A percentile compares a stretch with the other conserved stretches of the same genome.
phyloP scores from a whole-genome alignment of 164 flowering plant species.

The Chloranthus sessilifolius region DNA sequence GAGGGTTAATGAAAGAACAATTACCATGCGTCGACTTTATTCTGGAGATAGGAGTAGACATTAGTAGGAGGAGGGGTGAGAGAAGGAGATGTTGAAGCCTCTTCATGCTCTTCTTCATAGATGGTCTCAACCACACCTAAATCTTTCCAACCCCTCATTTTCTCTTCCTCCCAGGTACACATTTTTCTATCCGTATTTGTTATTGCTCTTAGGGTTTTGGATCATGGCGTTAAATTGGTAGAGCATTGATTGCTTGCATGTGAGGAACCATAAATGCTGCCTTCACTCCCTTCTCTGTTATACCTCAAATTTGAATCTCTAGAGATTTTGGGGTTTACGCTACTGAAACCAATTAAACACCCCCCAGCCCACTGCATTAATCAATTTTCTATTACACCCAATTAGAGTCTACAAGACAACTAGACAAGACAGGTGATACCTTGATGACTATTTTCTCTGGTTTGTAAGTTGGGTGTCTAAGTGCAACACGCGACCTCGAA shows the following conservation, averaged over 20 bases:
- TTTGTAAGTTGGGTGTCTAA: no score
- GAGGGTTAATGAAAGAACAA: background rate
- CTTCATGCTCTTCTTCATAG: conserved; percentile 57
- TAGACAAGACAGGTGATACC: no score
- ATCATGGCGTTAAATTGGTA: conserved; percentile 8
- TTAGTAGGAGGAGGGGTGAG: conserved; percentile 24
- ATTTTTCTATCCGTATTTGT: background rate
- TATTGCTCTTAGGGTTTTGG: conserved; percentile 7
- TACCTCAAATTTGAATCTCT: no score
- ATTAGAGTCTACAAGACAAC: no score
- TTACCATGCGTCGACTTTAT: conserved; percentile 44
- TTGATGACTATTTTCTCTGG: no score
- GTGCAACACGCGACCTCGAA: no score
- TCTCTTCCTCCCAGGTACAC: background rate
- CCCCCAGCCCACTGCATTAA: no score
- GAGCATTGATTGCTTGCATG: conserved; percentile 44
- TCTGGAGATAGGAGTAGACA: conserved; percentile 27
- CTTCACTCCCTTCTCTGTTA: conserved; percentile 4
- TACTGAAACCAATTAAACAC: no score
- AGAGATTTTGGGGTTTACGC: no score
- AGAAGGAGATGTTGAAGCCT: conserved; percentile 25
- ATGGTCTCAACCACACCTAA: conserved; percentile 68
- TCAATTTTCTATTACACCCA: no score
- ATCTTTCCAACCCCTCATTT: conserved; percentile 44
- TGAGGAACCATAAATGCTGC: conserved; percentile 48